Evolutionary conservation across 768 basidiomycete species (phyloP).

Genomic region (Tricholoma hemisulphureum): DNA sequence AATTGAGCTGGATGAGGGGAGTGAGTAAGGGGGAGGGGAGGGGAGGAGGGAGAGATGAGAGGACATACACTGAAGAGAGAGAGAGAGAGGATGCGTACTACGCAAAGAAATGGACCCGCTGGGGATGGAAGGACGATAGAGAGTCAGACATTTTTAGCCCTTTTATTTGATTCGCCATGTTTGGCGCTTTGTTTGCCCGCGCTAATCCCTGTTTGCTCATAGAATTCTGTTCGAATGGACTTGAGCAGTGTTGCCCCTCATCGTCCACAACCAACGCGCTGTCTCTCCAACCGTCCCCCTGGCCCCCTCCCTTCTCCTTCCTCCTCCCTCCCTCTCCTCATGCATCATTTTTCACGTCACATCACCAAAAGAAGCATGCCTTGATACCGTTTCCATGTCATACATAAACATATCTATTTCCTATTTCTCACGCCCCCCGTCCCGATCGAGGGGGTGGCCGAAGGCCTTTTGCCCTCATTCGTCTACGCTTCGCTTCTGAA

Average conservation of each 20-base stretch:
- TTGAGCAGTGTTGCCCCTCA: too few relatives aligned
- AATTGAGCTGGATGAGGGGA: constrained; percentile 60
- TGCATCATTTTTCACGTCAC: constrained; percentile 35
- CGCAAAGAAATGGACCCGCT: constrained; percentile 49
- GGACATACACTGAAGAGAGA: constrained; percentile 40
- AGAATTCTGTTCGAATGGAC: constrained; percentile 37
- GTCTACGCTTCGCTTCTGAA: constrained; percentile 69
- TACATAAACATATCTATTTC: not conserved
- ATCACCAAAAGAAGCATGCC: constrained; percentile 25
- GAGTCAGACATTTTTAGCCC: constrained; percentile 40
- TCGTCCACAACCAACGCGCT: too few relatives aligned
- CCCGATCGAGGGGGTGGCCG: constrained; percentile 55
- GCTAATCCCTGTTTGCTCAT: constrained; percentile 33
- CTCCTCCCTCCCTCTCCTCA: not conserved
- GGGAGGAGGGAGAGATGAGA: constrained; percentile 13
- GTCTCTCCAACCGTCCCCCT: not conserved
- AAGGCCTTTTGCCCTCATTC: constrained; percentile 74
- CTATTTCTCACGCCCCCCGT: not conserved
- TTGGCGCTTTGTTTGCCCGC: constrained; percentile 43
- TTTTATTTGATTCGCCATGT: constrained; percentile 46
- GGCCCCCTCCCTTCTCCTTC: constrained; percentile 6
- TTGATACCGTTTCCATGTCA: constrained; percentile 16
- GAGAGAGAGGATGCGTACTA: constrained; percentile 57
- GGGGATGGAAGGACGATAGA: constrained; percentile 56
- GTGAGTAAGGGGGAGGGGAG: too few relatives aligned